These are phyloP conservation scores for Alternaria postmessia DNA, from an alignment of 2,329 filamentous ascomycete genomes.

Conservation along the genomic window DNA sequence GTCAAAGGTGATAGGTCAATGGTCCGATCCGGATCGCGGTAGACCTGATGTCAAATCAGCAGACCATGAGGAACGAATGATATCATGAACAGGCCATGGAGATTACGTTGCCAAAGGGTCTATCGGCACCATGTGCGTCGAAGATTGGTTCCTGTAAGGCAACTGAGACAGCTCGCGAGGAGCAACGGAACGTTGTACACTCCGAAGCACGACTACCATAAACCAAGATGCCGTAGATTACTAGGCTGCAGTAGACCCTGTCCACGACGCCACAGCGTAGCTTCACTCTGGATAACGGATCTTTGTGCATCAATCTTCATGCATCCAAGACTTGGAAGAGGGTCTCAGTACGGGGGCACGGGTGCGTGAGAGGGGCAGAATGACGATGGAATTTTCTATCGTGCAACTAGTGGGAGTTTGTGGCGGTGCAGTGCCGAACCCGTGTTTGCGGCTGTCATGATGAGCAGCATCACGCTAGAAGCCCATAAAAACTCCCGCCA, in stretches of 20 bases:
- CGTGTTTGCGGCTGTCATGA: conserved; percentile 28
- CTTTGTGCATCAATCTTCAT: conserved; percentile 8
- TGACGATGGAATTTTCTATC: neutral
- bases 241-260: neutral
- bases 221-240: neutral
- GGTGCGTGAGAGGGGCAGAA: neutral
- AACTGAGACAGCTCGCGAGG: conserved; percentile 26
- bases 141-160: conserved; percentile 14
- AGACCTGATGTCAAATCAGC: neutral
- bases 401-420: conserved; percentile 24
- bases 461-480: conserved; percentile 39
- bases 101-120: neutral
- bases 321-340: conserved; percentile 22
- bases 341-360: neutral
- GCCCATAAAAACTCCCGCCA: conserved; percentile 22
- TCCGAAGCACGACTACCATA: neutral
- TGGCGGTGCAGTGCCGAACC: conserved; percentile 17
- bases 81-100: neutral
- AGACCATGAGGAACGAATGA: neutral
- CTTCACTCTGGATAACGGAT: conserved; percentile 13
- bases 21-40: neutral
- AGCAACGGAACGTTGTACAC: neutral
- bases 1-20: neutral
- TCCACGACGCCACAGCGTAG: conserved; percentile 14
- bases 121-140: neutral